Percentiles rank a stretch among this genome's conserved stretches.
Evolutionary conservation across 352 stramenopile genomes (phyloP).

Genomic region (Phytophthora capsici): DNA sequence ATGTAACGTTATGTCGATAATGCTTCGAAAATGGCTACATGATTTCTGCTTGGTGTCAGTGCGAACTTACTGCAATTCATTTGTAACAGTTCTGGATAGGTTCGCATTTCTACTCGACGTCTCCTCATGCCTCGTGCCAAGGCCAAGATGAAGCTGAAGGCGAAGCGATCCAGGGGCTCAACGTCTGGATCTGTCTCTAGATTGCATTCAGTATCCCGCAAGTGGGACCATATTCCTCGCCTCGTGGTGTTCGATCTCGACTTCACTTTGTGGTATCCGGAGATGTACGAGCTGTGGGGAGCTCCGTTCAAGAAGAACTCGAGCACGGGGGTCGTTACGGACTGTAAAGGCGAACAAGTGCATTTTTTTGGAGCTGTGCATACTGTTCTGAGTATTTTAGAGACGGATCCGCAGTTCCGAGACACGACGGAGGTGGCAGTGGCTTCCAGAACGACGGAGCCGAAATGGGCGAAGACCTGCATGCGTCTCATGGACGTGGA

Average conservation of each 20-base stretch:
- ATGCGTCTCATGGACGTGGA: conserved; percentile 75
- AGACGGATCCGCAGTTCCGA: conserved; percentile 70
- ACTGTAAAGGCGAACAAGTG: conserved; percentile 76
- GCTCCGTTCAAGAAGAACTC: conserved; percentile 77
- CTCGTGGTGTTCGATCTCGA: conserved; percentile 82
- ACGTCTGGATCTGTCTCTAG: background rate
- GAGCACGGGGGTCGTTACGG: conserved; percentile 64
- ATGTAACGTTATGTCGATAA: too few species aligned
- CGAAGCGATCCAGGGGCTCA: conserved; percentile 23
- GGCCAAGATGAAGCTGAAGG: conserved; percentile 33
- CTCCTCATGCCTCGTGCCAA: conserved; percentile 24
- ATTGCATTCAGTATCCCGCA: conserved; percentile 6
- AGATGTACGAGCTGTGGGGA: conserved; percentile 89
- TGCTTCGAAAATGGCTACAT: conserved; percentile 1
- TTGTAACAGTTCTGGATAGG: conserved; percentile 17
- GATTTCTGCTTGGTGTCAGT: background rate
- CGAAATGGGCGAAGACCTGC: conserved; percentile 79
- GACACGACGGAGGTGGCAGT: conserved; percentile 66
- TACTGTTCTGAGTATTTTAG: conserved; percentile 70
- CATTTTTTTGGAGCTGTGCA: conserved; percentile 82
- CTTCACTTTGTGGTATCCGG: conserved; percentile 82
- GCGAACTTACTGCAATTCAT: conserved; percentile 4
- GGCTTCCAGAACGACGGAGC: conserved; percentile 77
- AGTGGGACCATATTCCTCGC: conserved; percentile 62
- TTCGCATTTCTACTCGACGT: background rate